Evolutionary conservation across 352 stramenopile genomes (phyloP).

Genomic region (Phytophthora niederhauseri): DNA sequence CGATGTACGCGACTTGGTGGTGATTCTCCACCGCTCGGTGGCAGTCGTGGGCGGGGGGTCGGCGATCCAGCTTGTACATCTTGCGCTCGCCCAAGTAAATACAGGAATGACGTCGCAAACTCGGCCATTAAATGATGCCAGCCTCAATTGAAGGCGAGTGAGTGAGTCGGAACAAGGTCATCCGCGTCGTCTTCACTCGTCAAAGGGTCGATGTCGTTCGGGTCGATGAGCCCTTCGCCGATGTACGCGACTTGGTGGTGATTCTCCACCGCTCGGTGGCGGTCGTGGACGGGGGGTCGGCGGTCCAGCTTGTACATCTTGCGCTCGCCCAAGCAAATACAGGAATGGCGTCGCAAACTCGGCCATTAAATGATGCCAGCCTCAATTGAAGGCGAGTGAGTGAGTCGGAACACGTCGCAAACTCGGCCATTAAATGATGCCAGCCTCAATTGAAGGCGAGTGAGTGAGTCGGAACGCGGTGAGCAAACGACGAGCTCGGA

Average conservation of each 20-base stretch:
- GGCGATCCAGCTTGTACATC: neutral
- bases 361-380: neutral
- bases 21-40: conserved; percentile 5
- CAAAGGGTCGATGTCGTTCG: conserved; percentile 26
- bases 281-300: conserved; percentile 7
- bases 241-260: conserved; percentile 41
- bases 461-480: neutral
- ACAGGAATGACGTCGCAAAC: neutral
- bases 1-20: conserved; percentile 44
- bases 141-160: neutral
- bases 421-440: neutral
- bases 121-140: neutral
- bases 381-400: neutral
- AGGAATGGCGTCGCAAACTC: neutral
- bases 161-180: conserved; percentile 11
- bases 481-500: neutral
- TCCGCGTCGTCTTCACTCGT: conserved; percentile 41
- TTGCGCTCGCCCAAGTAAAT: neutral
- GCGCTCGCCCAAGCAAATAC: neutral
- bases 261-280: conserved; percentile 5
- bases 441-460: neutral
- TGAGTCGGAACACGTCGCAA: neutral
- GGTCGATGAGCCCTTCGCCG: conserved; percentile 58
- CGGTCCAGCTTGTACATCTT: conserved; percentile 1
- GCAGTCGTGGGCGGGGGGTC: conserved; percentile 7